These are phyloP conservation scores for Pinus tabuliformis DNA, from an alignment of 75 land plant species.

Conservation along the genomic window DNA sequence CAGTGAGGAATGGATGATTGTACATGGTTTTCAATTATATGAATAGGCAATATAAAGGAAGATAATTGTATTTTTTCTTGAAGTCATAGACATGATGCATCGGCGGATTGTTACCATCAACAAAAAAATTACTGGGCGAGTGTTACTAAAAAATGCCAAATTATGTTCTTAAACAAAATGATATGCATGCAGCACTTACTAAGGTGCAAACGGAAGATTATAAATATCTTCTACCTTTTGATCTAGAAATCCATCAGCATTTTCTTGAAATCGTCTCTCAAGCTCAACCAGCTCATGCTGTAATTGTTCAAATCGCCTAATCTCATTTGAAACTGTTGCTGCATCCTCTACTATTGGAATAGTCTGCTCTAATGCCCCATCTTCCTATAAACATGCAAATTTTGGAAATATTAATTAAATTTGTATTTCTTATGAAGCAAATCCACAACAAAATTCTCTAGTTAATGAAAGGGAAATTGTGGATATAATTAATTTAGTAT, in stretches of 20 bases:
- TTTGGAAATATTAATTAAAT: background rate
- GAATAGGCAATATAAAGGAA: too few species aligned
- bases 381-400: conserved; percentile 27
- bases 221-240: conserved; percentile 22
- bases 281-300: conserved; percentile 72
- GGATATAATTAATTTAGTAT: background rate
- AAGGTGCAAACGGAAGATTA: background rate
- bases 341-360: conserved; percentile 13
- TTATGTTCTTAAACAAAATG: background rate
- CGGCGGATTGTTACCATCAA: too few species aligned
- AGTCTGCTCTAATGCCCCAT: conserved; percentile 23
- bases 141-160: too few species aligned
- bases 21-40: too few species aligned
- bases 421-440: background rate
- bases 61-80: too few species aligned
- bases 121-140: too few species aligned
- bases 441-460: background rate
- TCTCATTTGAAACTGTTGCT: conserved; percentile 52
- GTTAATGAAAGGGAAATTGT: background rate
- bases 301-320: conserved; percentile 63
- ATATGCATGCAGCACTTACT: background rate
- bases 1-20: too few species aligned
- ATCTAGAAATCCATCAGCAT: conserved; percentile 41
- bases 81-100: too few species aligned
- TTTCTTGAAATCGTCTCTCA: conserved; percentile 72